Base-by-base conservation (phyloP, 2,329 filamentous ascomycete genomes). In the Colletotrichum sp. region DNA sequence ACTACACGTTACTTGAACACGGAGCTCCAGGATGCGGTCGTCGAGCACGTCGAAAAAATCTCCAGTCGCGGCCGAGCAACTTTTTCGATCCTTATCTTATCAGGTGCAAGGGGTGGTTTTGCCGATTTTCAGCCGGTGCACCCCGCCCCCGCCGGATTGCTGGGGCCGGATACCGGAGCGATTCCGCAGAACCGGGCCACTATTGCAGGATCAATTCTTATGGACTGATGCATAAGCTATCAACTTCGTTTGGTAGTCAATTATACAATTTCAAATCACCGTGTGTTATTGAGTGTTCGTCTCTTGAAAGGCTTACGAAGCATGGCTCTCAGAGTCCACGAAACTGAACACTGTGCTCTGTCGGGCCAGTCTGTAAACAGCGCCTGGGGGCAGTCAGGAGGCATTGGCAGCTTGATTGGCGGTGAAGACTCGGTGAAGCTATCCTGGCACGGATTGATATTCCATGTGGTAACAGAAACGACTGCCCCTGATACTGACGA, bases 401-500 rank as follows among this genome's bases (percentile, higher is more conserved):
- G 59, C 16, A 62, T 62, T 26, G 10, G 28, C 59, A 24, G 30
- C 26, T 63, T 63, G n/a, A 63, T 8, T 32, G 18, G 59, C 59
- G 28, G 59, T 63, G 59, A 63, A 26, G 16, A 32, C 12, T 30
- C 18, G 28, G 26, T n/a, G 12, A 63, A 30, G 9, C 28, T n/a
- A 59, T 16, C 16, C 24, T 10, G 55, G 55, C 26, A 59, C 7
- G 55, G 24, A 30, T 59, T 15, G 24, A 6, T 59, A 59, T 59
- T 30, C 28, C 78, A 81, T 2, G 79, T 79, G 1, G 78, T 66
- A 7, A 80, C 44, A 5, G 79, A 69, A 2, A 78, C 78, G 1
- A 24, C 10, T 52, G 44, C 44, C n/a, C 44, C 78, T 10, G 2
- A 81, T n/a, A 59, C n/a, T 24, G n/a, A 7, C 7, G 9, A 21